Evolutionary conservation across 106 monocot species (phyloP), one percentile per base, ranked within the genome.

Genomic region (Dendrobium officinale): DNA sequence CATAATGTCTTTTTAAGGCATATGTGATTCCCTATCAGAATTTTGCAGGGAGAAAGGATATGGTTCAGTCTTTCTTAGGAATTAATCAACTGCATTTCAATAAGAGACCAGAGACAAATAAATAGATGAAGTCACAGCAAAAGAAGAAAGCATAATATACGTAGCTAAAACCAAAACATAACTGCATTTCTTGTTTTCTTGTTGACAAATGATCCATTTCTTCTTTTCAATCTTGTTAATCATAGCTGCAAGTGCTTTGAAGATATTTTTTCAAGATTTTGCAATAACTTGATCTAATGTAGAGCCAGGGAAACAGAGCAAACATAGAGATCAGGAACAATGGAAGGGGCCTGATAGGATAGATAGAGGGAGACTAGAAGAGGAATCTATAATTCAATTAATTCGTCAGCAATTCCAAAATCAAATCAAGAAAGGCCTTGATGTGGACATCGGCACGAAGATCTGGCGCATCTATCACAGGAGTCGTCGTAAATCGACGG

Each of bases 1-100:
- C 88, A 51, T 92, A 92, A 78, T 92, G 92, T 56, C 88, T 87
- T 82, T 92, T 92, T 8, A 92, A 80, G 31, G 89, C 88, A 77
- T 92, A 86, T 27, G 88, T 88, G 37, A 92, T 89, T 81, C 92
- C 92, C 92, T 92, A 85, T 41, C 42, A 48, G 0, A 4, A 55
- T 55, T 9, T 11, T 67, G 45, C 19, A 5, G 19, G 72, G 18
- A 72, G 40, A 9, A 51, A 56, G 13, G 27, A 48, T 31, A n/a
- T 7, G 41, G 18, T 37, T 41, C 22, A 55, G 37, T n/a, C 27
- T 81, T 74, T 72, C n/a, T 56, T 11, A 5, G 42, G 24, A 67
- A 26, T 15, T 31, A 54, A 24, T 42, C 29, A 81, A 56, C 42
- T 40, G 37, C 31, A 55, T 44, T 24, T 16, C 33, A 68, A 40